Base-by-base conservation (phyloP, 306 rosid genomes). In the Luffa aegyptiaca region DNA sequence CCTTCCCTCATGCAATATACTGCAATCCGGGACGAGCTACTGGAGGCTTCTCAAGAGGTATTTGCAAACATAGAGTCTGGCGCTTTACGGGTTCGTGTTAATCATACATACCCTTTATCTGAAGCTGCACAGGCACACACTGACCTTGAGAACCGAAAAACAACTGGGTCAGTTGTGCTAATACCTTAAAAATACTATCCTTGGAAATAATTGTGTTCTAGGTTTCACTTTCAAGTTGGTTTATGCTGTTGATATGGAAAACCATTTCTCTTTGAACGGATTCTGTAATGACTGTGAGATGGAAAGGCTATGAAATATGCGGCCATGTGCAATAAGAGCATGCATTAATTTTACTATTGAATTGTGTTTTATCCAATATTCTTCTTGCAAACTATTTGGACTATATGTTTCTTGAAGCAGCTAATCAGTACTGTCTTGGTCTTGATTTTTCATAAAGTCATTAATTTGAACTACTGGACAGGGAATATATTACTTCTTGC, bases 161-260 rank as follows among this genome's bases (percentile, higher is more conserved):
- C 97, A 39, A 81, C 95, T 6, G 98, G 98, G 9, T 94, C 97
- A 2, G 51, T 88, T 35, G 97, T 94, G 78, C 89, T 94, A 81
- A 83, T 94, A 42, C 98, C 98, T 2, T 94, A 68, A 88, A 35
- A 77, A 37, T 41, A 42, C 69, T 48, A 68, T 21, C 68, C 31
- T 41, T 77, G 53, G 51, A 62, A 20, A 5, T 63, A 44, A 6
- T 36, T 26, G 31, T 26, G 31, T 26, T 26, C 31, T 26, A 26
- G 31, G 31, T 26, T 26, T 26, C 31, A 26, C 1, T 26, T 56
- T 63, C 31, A 48, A 17, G 61, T 14, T 61, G 61, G 73, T 33
- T 63, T 46, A n/a, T 45, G 18, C 11, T 20, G 55, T 16, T 65
- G 49, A 65, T 52, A 37, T 33, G 77, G 51, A 68, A 45, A 71